phyloP scores from a whole-genome alignment of 805 yeast species.

The Blastobotrys peoriensis region DNA sequence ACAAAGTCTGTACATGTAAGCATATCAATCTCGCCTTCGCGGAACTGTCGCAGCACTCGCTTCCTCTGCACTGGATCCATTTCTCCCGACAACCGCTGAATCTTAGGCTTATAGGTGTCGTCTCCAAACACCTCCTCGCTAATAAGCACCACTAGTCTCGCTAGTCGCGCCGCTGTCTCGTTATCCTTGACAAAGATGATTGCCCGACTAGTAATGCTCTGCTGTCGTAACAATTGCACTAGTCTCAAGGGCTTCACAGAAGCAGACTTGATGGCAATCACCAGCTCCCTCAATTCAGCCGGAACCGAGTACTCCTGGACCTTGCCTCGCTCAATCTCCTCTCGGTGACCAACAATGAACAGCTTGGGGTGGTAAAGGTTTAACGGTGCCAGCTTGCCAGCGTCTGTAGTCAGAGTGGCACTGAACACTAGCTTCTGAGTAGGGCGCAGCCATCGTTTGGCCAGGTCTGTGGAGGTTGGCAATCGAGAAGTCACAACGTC shows the following conservation, averaged over 20 bases:
- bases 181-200: conserved; percentile 69
- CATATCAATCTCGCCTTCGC: conserved; percentile 45
- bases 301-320: conserved; percentile 29
- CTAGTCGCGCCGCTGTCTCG: conserved; percentile 78
- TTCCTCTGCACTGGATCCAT: conserved; percentile 40
- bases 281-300: conserved; percentile 29
- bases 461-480: conserved; percentile 3
- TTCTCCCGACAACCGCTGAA: conserved; percentile 35
- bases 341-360: conserved; percentile 60
- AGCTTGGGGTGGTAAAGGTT: conserved; percentile 67
- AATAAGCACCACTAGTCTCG: conserved; percentile 51
- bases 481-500: conserved; percentile 33
- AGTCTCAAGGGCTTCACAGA: conserved; percentile 68
- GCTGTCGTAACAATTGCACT: conserved; percentile 43
- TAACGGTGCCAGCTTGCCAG: conserved; percentile 73
- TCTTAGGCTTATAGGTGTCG: conserved; percentile 9
- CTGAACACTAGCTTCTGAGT: conserved; percentile 72
- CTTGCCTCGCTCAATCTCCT: conserved; percentile 12
- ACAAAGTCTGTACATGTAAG: conserved; percentile 78
- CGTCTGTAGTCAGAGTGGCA: conserved; percentile 91
- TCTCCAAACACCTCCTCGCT: conserved; percentile 21
- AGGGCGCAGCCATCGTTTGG: conserved; percentile 27
- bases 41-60: conserved; percentile 55
- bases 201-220: conserved; percentile 36
- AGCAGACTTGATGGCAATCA: conserved; percentile 27